Base-by-base conservation (phyloP, 2,329 filamentous ascomycete genomes). In the Pseudogymnoascus destructans region DNA sequence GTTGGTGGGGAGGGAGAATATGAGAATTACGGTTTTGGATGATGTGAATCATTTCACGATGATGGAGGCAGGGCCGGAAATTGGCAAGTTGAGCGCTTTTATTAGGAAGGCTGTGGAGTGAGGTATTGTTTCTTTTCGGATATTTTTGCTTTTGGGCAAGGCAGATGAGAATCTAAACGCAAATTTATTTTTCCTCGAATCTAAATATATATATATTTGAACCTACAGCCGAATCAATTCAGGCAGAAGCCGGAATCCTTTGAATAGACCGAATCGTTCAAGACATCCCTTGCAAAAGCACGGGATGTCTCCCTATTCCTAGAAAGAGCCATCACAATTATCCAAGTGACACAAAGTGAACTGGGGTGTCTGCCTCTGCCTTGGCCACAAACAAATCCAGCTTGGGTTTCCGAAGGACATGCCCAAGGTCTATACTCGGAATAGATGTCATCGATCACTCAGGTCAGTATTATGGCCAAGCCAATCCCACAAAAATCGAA, bases 11-110 rank as follows among this genome's bases (percentile, higher is more conserved):
- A 33, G 21, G 13, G 56, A 60, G 10, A 58, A 55, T 17, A 49
- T 57, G 46, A 52, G 27, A n/a, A 52, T 52, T 9, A 17, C 46
- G 1, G 25, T 40, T 23, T 11, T 56, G 33, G 35, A 46, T 15
- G 38, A 38, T n/a, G 59, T 52, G 23, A 60, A 60, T 55, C 59
- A 60, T 25, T 60, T 60, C 33, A 55, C 59, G 11, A 59, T 60
- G 57, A 52, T 60, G 57, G 57, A 36, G 19, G n/a, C 46, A 17
- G 46, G 46, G 8, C 46, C 46, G 17, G 46, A 52, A 17, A 52
- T 52, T 13, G 15, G 23, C n/a, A 52, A 52, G n/a, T 25, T 52
- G 5, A 30, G 25, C 46, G 15, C n/a, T 17, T 52, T 52, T 52
- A 52, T 52, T 30, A 17, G n/a, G 11, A 52, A 17, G 23, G 46